Evolutionary conservation across 495 filamentous ascomycete species (phyloP).

Genomic region (Aspergillus wentii): DNA sequence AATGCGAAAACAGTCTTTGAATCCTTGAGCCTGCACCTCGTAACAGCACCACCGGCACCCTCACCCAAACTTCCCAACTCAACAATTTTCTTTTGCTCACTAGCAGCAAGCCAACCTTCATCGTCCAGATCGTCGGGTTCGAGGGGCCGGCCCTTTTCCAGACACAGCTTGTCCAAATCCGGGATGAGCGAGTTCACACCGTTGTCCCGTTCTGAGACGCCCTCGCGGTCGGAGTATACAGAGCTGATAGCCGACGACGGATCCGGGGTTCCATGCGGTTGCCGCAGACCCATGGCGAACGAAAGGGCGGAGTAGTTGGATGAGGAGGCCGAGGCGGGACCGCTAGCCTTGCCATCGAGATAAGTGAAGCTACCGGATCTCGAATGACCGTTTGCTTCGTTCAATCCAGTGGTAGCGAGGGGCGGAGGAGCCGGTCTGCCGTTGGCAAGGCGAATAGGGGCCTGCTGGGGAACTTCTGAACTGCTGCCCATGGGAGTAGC

Average conservation of each 20-base stretch:
- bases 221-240: slow-evolving; percentile 70
- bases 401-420: slow-evolving; percentile 51
- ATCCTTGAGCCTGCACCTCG: slow-evolving; percentile 78
- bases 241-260: slow-evolving; percentile 84
- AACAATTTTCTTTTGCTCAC: slow-evolving; percentile 76
- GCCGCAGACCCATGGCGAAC: slow-evolving; percentile 61
- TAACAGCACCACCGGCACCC: slow-evolving; percentile 93
- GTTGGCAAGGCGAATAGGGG: slow-evolving; percentile 40
- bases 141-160: slow-evolving; percentile 73
- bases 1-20: slow-evolving; percentile 94
- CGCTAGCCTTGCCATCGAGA: slow-evolving; percentile 67
- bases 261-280: slow-evolving; percentile 68
- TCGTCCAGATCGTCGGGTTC: slow-evolving; percentile 95
- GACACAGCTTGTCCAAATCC: slow-evolving; percentile 65
- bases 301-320: slow-evolving; percentile 72
- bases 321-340: slow-evolving; percentile 76
- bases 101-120: slow-evolving; percentile 89
- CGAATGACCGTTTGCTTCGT: slow-evolving; percentile 71
- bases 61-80: slow-evolving; percentile 91
- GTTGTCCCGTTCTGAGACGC: slow-evolving; percentile 65
- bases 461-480: slow-evolving; percentile 58
- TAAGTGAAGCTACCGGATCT: slow-evolving; percentile 69
- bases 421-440: slow-evolving; percentile 49
- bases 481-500: slow-evolving; percentile 78
- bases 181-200: slow-evolving; percentile 62